phyloP scores from a whole-genome alignment of 2,329 filamentous ascomycete genomes.

The Fusarium abutilonis region DNA sequence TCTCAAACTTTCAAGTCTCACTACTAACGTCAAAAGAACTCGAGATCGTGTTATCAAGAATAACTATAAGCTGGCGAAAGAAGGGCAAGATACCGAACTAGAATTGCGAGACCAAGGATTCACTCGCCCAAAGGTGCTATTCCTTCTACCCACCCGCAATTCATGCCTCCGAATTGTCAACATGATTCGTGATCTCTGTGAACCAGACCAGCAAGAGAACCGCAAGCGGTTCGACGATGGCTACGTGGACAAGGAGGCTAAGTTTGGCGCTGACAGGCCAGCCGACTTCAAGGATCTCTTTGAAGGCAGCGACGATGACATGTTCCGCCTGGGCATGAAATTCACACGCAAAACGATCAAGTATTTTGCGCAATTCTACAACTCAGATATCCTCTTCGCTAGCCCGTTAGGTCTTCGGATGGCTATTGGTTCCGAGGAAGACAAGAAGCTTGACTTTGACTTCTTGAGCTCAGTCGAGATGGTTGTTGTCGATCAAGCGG shows the following conservation, averaged over 20 bases:
- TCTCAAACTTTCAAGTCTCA: no score
- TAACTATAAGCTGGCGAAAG: conserved; percentile 79
- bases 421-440: conserved; percentile 83
- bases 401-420: conserved; percentile 90
- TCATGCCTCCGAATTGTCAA: conserved; percentile 83
- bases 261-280: conserved; percentile 77
- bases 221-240: conserved; percentile 89
- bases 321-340: conserved; percentile 95
- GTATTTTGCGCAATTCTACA: conserved; percentile 95
- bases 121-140: conserved; percentile 90
- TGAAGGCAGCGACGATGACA: conserved; percentile 94
- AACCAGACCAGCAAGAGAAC: conserved; percentile 93
- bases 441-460: conserved; percentile 76
- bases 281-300: conserved; percentile 91
- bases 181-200: conserved; percentile 77
- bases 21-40: conserved; percentile 62
- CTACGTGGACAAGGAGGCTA: conserved; percentile 73
- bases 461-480: conserved; percentile 95
- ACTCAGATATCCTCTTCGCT: conserved; percentile 92
- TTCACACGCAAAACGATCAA: conserved; percentile 97
- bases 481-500: conserved; percentile 88
- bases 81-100: conserved; percentile 69
- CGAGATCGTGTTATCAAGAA: conserved; percentile 93
- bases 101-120: conserved; percentile 94
- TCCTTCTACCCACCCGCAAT: conserved; percentile 88